phyloP scores from a whole-genome alignment of 2,329 filamentous ascomycete species.

The Aureobasidium mangrovei region DNA sequence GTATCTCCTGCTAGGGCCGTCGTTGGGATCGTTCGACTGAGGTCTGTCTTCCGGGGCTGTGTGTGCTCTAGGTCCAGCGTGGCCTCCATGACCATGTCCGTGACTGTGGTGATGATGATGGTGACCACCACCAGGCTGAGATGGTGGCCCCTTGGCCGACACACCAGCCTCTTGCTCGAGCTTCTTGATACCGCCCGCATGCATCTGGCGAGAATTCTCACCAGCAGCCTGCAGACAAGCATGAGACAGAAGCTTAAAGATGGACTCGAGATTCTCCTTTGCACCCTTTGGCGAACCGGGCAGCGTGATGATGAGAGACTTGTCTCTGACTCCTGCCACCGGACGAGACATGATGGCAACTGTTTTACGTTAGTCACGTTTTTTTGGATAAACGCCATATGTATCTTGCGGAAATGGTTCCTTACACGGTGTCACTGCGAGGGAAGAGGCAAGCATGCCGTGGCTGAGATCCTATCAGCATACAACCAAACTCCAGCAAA shows the following conservation, averaged over 20 bases:
- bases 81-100: conserved; percentile 25
- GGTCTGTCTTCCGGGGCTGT: conserved; percentile 53
- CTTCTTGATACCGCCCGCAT: conserved; percentile 71
- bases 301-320: conserved; percentile 75
- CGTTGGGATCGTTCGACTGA: conserved; percentile 50
- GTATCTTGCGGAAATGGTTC: conserved; percentile 16
- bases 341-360: conserved; percentile 96
- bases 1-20: conserved; percentile 59
- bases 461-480: conserved; percentile 44
- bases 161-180: conserved; percentile 77
- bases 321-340: conserved; percentile 76
- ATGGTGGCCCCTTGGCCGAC: conserved; percentile 27
- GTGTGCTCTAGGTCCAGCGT: conserved; percentile 54
- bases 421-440: conserved; percentile 83
- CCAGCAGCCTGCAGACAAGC: conserved; percentile 87
- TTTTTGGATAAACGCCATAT: too few species aligned
- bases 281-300: conserved; percentile 94
- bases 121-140: conserved; percentile 31
- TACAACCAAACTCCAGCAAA: not conserved
- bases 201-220: conserved; percentile 67
- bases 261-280: conserved; percentile 80
- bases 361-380: conserved; percentile 32
- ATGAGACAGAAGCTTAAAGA: conserved; percentile 86
- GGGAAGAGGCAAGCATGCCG: conserved; percentile 79
- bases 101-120: conserved; percentile 38